Base-by-base conservation (phyloP, 176 grass and related monocot species). In the Tillandsia leiboldiana region DNA sequence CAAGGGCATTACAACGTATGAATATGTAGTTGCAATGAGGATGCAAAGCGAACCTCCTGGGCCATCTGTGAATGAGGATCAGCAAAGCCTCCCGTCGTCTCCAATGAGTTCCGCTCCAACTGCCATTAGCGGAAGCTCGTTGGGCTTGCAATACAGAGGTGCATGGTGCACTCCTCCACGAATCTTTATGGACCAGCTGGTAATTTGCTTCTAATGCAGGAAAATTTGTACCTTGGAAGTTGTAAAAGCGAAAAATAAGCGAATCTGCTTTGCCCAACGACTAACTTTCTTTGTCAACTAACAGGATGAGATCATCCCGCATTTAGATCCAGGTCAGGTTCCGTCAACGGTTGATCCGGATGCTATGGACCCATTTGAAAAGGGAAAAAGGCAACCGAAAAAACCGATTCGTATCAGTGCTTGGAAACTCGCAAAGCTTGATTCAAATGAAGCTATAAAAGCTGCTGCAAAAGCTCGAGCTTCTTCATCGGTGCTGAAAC, bases 1-100 rank as follows among this genome's bases (percentile, higher is more conserved):
- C 47, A 51, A 72, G 72, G 72, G 72, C 23, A 74, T 74, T 48
- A 74, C 72, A 51, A 74, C 72, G 10, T 74, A 74, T n/a, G 72
- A 74, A 23, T 74, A 74, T 51, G 72, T 74, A 47, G 72, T 74
- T 8, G 72, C 72, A 74, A 74, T 74, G 72, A 65, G 72, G 51
- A 59, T 49, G 5, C 72, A 74, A 23, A 74, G 57, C 12, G 58
- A 74, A 51, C 72, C 58, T 17, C 72, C 72, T 65, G 59, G 72
- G 12, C 72, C 59, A 64, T 74, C 72, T 17, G 47, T 74, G 9
- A 24, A 74, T 51, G 72, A 74, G 48, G 72, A 74, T 74, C 72
- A 50, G 0, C 72, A 64, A 65, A 74, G 72, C 26, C 59, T 74
- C 14, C 72, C 57, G 11, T 74, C 72, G 51, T 74, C 72, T 27